Conservation (phyloP, 2,329 filamentous ascomycete genomes). For the Clarireedia sp. region DNA sequence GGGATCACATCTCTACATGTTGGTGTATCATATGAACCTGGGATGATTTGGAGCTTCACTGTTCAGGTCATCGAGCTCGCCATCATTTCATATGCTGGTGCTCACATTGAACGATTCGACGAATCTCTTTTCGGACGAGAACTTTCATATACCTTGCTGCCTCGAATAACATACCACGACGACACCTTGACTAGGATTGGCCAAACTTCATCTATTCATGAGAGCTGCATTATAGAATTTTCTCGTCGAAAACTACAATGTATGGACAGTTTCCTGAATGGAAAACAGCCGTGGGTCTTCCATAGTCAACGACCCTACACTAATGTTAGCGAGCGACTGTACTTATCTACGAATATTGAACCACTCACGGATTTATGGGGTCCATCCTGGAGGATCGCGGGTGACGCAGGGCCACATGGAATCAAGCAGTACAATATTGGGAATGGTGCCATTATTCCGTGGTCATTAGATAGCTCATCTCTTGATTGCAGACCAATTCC, state of each 20-base stretch:
- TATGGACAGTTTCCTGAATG: neutral
- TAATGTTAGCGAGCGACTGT: neutral
- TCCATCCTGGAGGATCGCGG: slow-evolving; percentile 8
- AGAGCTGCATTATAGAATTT: neutral
- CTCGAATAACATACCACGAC: neutral
- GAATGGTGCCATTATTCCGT: slow-evolving; percentile 14
- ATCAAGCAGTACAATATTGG: slow-evolving; percentile 16
- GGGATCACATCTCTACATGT: neutral
- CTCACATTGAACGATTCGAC: slow-evolving; percentile 11
- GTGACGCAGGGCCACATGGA: neutral
- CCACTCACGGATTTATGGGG: slow-evolving; percentile 12
- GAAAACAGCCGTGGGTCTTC: neutral
- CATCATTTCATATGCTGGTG: slow-evolving; percentile 12
- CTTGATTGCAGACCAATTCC: no score
- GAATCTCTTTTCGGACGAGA: neutral
- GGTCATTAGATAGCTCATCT: neutral
- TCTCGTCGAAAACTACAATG: neutral
- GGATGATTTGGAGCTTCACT: slow-evolving; percentile 7
- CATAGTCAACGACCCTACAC: neutral
- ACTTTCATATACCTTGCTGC: neutral
- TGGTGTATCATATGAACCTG: neutral
- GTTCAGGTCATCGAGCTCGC: slow-evolving; percentile 9
- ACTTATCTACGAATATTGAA: slow-evolving; percentile 5
- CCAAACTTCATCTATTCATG: neutral
- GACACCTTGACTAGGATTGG: neutral